phyloP scores from a whole-genome alignment of 2,329 filamentous ascomycete genomes.

The Hypoxylon sp. region DNA sequence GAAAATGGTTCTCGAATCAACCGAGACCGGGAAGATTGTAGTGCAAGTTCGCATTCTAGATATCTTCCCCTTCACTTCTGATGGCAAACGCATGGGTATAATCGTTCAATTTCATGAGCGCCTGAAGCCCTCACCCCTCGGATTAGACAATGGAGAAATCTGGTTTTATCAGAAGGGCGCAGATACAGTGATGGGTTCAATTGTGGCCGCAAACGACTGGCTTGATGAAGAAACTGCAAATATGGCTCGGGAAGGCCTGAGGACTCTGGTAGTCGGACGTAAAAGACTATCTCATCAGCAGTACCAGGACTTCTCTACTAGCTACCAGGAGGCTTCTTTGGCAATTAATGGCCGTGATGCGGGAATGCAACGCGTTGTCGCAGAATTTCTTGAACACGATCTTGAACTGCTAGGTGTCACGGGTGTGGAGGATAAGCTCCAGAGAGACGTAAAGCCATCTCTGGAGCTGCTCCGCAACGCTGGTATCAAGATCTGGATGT shows the following conservation, averaged over 20 bases:
- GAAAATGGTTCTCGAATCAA: constrained; percentile 85
- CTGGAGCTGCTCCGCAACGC: constrained; percentile 95
- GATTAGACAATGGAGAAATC: constrained; percentile 79
- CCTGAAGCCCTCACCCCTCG: constrained; percentile 63
- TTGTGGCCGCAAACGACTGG: constrained; percentile 97
- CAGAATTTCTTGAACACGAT: constrained; percentile 86
- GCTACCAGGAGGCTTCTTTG: constrained; percentile 84
- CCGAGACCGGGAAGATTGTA: constrained; percentile 79
- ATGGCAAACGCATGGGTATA: constrained; percentile 98
- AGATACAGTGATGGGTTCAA: constrained; percentile 97
- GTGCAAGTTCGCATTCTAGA: constrained; percentile 92
- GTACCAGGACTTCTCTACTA: constrained; percentile 83
- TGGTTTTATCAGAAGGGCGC: constrained; percentile 99
- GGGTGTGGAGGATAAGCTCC: constrained; percentile 96
- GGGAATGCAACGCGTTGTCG: constrained; percentile 84
- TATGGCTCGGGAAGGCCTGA: constrained; percentile 96
- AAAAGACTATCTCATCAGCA: constrained; percentile 84
- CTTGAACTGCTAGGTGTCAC: constrained; percentile 97
- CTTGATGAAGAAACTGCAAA: constrained; percentile 99
- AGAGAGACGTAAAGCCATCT: constrained; percentile 94
- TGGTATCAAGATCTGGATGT: constrained; percentile 99
- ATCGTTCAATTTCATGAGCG: constrained; percentile 86
- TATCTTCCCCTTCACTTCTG: constrained; percentile 97
- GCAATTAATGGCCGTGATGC: constrained; percentile 84
- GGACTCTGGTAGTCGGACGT: constrained; percentile 94